A percentile compares a stretch with the other conserved stretches of the same genome.
Conservation (phyloP, 1,284 basidiomycete genomes). For the Trametes versicolor region DNA sequence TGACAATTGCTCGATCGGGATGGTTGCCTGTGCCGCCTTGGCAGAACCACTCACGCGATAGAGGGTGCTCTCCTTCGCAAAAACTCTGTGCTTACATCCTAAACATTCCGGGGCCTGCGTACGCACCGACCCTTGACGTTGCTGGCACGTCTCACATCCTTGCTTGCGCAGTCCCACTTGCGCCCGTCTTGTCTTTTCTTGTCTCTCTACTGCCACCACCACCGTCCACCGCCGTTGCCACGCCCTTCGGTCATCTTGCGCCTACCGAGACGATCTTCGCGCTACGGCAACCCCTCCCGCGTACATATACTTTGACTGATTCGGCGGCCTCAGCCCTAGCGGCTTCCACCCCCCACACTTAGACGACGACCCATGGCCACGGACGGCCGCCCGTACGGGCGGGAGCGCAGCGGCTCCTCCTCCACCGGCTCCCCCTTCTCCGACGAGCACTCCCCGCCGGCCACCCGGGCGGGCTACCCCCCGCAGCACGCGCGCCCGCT, state of each 20-base stretch:
- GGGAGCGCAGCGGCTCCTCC: constrained; percentile 15
- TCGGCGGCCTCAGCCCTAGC: neutral
- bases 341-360: constrained; percentile 2
- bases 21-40: constrained; percentile 15
- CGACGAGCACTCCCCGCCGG: constrained; percentile 23
- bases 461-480: constrained; percentile 27
- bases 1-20: constrained; percentile 14
- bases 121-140: constrained; percentile 5
- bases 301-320: constrained; percentile 3
- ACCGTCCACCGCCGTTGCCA: neutral
- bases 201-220: constrained; percentile 8
- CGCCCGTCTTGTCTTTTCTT: neutral
- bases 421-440: constrained; percentile 28
- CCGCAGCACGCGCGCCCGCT: constrained; percentile 29
- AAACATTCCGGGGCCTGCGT: constrained; percentile 20
- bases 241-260: neutral
- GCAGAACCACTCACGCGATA: constrained; percentile 5
- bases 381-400: constrained; percentile 16
- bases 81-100: neutral
- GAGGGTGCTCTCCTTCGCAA: constrained; percentile 1
- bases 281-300: neutral
- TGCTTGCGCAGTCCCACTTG: neutral
- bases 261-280: neutral
- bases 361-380: constrained; percentile 16
- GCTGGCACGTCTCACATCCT: neutral